phyloP scores from a whole-genome alignment of 73 alveolate genomes.

The Paramecium caudatum region DNA sequence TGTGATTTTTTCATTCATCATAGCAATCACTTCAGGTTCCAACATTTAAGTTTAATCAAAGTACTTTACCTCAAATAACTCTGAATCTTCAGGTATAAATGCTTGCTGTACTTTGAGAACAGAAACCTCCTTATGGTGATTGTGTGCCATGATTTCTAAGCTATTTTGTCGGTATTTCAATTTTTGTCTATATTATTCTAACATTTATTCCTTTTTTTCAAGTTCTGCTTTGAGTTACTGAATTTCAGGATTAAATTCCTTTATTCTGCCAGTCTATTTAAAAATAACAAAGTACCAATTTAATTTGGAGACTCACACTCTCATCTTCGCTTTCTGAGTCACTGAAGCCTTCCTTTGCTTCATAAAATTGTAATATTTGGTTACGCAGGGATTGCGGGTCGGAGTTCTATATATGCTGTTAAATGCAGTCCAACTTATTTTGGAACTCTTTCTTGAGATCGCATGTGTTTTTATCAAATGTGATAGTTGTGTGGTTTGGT shows the following conservation, averaged over 20 bases:
- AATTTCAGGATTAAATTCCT: constrained; percentile 9
- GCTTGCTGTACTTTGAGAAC: neutral
- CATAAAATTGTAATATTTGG: constrained; percentile 2
- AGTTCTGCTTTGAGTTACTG: neutral
- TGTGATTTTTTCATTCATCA: constrained; percentile 8
- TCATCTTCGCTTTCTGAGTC: constrained; percentile 50
- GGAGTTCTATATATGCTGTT: neutral
- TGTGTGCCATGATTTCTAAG: neutral
- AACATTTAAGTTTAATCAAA: constrained; percentile 13
- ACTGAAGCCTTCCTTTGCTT: constrained; percentile 23
- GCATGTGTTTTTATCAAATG: neutral
- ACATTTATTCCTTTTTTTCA: neutral
- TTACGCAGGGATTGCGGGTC: neutral
- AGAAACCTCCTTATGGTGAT: constrained; percentile 32
- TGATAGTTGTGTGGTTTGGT: neutral
- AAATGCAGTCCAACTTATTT: neutral
- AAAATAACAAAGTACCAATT: neutral
- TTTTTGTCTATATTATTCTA: neutral
- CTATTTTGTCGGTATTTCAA: neutral
- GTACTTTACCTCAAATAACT: neutral
- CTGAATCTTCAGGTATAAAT: neutral
- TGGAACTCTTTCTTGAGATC: neutral
- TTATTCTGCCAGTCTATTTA: neutral
- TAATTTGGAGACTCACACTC: neutral
- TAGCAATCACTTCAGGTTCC: neutral